Conservation (phyloP, 2,329 filamentous ascomycete species). For the Colletotrichum paranaense region DNA sequence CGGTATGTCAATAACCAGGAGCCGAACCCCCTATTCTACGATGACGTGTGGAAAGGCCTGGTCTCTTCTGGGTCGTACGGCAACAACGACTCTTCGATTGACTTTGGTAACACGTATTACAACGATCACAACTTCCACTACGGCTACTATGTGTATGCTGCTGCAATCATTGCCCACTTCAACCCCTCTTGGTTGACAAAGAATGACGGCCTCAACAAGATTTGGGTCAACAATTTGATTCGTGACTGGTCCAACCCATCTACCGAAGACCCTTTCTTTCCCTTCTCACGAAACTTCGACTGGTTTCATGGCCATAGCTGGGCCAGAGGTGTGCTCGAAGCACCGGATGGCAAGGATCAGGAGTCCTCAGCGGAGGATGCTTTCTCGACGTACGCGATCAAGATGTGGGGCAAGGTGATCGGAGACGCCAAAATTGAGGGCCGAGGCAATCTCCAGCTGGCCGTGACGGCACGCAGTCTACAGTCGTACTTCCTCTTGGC, state of each 20-base stretch:
- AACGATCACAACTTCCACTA: slow-evolving; percentile 75
- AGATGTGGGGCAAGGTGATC: slow-evolving; percentile 82
- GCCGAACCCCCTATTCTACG: slow-evolving; percentile 65
- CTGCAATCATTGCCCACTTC: slow-evolving; percentile 79
- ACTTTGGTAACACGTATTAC: slow-evolving; percentile 85
- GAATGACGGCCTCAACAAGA: slow-evolving; percentile 61
- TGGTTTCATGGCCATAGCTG: slow-evolving; percentile 89
- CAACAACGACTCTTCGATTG: slow-evolving; percentile 70
- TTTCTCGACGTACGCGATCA: slow-evolving; percentile 81
- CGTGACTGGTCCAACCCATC: slow-evolving; percentile 80
- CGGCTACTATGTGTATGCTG: slow-evolving; percentile 84
- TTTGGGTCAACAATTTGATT: slow-evolving; percentile 80
- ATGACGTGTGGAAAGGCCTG: slow-evolving; percentile 75
- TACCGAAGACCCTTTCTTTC: slow-evolving; percentile 73
- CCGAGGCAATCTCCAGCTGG: slow-evolving; percentile 79
- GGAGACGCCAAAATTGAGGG: slow-evolving; percentile 80
- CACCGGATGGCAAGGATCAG: slow-evolving; percentile 74
- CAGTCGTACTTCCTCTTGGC: slow-evolving; percentile 81
- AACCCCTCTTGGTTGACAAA: slow-evolving; percentile 74
- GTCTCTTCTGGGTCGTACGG: slow-evolving; percentile 75
- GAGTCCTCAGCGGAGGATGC: slow-evolving; percentile 87
- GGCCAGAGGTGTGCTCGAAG: slow-evolving; percentile 77
- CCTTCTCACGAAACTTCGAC: slow-evolving; percentile 81
- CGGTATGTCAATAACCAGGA: slow-evolving; percentile 71
- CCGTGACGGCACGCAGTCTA: slow-evolving; percentile 74